phyloP scores from a whole-genome alignment of 768 basidiomycete species.

The Calocera cornea region DNA sequence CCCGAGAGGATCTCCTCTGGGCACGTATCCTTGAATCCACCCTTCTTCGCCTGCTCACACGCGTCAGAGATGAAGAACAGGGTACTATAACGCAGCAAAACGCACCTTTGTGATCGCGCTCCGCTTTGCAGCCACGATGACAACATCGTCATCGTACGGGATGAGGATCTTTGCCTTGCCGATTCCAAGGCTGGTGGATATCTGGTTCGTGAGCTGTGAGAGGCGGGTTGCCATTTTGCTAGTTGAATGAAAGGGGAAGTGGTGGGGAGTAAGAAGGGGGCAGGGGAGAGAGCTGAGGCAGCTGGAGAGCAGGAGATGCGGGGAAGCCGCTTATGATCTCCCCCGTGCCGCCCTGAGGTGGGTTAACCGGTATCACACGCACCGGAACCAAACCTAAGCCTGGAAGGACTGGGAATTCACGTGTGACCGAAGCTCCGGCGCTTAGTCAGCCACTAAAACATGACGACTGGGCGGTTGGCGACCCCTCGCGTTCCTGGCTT shows the following conservation, averaged over 20 bases:
- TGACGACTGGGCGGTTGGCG: too few relatives aligned
- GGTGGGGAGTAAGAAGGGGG: not conserved
- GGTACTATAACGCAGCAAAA: not conserved
- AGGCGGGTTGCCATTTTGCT: constrained; percentile 3
- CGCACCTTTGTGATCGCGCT: constrained; percentile 84
- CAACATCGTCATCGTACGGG: constrained; percentile 74
- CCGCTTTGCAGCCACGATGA: constrained; percentile 76
- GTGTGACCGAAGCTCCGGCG: too few relatives aligned
- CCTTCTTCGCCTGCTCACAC: constrained; percentile 51
- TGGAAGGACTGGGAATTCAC: not conserved
- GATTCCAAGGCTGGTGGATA: constrained; percentile 2
- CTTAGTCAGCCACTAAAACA: too few relatives aligned
- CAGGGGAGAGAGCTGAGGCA: not conserved
- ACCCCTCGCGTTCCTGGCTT: too few relatives aligned
- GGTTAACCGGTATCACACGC: not conserved
- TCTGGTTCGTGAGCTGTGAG: constrained; percentile 4
- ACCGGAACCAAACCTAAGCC: not conserved
- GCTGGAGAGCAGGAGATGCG: not conserved
- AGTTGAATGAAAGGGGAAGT: not conserved
- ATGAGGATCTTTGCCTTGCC: constrained; percentile 49
- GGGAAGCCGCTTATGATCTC: not conserved
- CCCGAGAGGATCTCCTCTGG: constrained; percentile 70
- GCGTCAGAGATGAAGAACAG: not conserved
- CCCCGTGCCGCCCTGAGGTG: not conserved
- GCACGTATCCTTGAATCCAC: constrained; percentile 81